These are phyloP conservation scores for Cyclocybe aegerita DNA, from an alignment of 768 basidiomycete genomes.

Conservation along the genomic window DNA sequence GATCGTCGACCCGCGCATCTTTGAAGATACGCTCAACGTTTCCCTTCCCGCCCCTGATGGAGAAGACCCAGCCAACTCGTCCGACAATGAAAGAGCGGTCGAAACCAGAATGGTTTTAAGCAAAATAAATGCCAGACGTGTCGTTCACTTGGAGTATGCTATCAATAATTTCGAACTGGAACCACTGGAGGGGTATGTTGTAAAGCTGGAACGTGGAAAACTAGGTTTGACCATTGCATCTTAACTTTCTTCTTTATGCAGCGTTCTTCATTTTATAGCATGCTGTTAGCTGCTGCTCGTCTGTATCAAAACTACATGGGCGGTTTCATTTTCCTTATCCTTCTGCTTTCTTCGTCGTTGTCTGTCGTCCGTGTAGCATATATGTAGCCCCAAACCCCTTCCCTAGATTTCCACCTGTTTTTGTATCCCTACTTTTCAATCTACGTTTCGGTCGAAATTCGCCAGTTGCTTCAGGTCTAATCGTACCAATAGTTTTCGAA, in stretches of 20 bases:
- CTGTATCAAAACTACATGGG: not conserved
- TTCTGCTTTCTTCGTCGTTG: too few relatives aligned
- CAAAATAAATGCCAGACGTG: conserved; percentile 68
- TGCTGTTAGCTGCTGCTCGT: not conserved
- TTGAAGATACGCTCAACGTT: conserved; percentile 35
- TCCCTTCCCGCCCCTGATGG: conserved; percentile 11
- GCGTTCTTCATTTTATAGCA: not conserved
- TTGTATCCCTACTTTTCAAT: not conserved
- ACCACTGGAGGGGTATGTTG: conserved; percentile 55
- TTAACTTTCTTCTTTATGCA: conserved; percentile 1
- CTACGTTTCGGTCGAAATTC: not conserved
- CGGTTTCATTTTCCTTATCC: too few relatives aligned
- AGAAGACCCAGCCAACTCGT: conserved; percentile 21
- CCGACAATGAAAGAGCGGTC: conserved; percentile 33
- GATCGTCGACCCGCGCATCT: conserved; percentile 40
- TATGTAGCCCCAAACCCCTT: not conserved
- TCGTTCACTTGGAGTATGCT: conserved; percentile 67
- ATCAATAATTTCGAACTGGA: conserved; percentile 72
- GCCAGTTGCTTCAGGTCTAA: too few relatives aligned
- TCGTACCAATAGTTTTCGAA: too few relatives aligned
- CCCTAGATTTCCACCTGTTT: not conserved
- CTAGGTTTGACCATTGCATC: conserved; percentile 46
- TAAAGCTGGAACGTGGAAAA: conserved; percentile 52
- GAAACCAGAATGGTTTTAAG: conserved; percentile 57
- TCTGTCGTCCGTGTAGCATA: too few relatives aligned